phyloP scores from a whole-genome alignment of 441 rosid genomes.

The Kokia cookei region DNA sequence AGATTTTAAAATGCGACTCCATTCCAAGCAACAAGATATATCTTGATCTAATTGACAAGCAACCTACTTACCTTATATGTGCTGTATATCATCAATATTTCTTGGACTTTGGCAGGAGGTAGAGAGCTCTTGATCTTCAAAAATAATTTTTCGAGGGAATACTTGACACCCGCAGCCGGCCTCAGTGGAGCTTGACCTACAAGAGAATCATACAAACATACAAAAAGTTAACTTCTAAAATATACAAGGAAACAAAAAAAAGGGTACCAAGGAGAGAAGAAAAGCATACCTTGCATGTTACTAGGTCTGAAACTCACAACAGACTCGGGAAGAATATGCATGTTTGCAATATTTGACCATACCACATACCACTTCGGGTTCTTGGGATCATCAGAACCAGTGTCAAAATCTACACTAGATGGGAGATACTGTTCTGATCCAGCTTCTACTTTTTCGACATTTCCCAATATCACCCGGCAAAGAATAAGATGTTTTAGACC shows the following conservation, averaged over 20 bases:
- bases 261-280: background rate
- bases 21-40: background rate
- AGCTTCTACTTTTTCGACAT: constrained; percentile 32
- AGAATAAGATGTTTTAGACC: constrained; percentile 41
- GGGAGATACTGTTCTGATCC: constrained; percentile 39
- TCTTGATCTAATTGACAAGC: background rate
- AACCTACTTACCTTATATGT: constrained; percentile 24
- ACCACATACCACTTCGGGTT: constrained; percentile 35
- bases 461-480: constrained; percentile 45
- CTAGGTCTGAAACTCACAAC: constrained; percentile 44
- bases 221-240: background rate
- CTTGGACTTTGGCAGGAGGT: constrained; percentile 26
- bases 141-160: constrained; percentile 25
- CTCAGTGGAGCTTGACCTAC: constrained; percentile 13
- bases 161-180: background rate
- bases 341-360: constrained; percentile 36
- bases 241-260: background rate
- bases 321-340: constrained; percentile 39
- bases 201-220: background rate
- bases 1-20: background rate
- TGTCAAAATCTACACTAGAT: constrained; percentile 26
- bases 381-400: constrained; percentile 37
- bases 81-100: constrained; percentile 20
- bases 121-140: constrained; percentile 31
- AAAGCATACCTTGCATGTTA: constrained; percentile 20